Evolutionary conservation across 495 filamentous ascomycete species (phyloP).

Genomic region (Echria macrotheca): DNA sequence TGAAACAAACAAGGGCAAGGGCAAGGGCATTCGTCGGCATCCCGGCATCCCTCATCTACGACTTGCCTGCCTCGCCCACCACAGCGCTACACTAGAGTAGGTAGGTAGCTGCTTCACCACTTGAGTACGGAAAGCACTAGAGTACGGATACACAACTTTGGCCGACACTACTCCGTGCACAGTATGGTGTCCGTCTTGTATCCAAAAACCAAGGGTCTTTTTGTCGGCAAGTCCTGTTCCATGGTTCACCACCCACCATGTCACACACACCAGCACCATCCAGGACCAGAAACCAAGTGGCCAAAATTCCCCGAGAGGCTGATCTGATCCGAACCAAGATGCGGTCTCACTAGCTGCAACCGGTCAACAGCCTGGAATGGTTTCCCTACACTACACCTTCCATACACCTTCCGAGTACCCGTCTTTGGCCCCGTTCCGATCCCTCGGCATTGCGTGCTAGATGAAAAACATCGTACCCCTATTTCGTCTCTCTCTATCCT

Average conservation of each 20-base stretch:
- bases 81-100: too few species aligned
- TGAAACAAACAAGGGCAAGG: too few species aligned
- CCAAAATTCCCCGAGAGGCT: constrained; percentile 10
- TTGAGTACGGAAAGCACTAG: too few species aligned
- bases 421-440: neutral
- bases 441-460: neutral
- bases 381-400: neutral
- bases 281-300: constrained; percentile 2
- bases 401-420: neutral
- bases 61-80: too few species aligned
- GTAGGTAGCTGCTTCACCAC: too few species aligned
- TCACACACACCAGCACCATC: neutral
- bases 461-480: neutral
- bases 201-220: too few species aligned
- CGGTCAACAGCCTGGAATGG: neutral
- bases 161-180: too few species aligned
- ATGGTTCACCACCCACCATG: neutral
- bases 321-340: neutral
- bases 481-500: constrained; percentile 4
- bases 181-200: too few species aligned
- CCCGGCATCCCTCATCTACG: too few species aligned
- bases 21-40: too few species aligned
- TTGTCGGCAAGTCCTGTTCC: neutral
- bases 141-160: too few species aligned
- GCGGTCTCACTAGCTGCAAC: neutral